Evolutionary conservation across 495 filamentous ascomycete genomes (phyloP).

Genomic region (Clavariopsis aquatica): DNA sequence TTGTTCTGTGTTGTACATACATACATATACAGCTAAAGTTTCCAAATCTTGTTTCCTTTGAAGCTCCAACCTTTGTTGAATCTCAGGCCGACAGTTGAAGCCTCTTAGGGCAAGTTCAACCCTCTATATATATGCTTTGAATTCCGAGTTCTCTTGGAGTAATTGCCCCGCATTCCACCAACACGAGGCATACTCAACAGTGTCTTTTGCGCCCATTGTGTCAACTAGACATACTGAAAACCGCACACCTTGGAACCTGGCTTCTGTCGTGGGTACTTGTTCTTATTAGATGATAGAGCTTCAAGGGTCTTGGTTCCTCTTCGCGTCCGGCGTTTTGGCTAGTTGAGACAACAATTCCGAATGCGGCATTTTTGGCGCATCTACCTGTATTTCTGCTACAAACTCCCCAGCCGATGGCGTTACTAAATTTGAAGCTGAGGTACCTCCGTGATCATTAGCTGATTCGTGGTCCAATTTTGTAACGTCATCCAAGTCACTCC

Average conservation of each 20-base stretch:
- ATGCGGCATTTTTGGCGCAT: neutral
- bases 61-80: no score
- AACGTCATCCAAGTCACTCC: neutral
- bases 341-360: neutral
- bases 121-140: no score
- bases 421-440: neutral
- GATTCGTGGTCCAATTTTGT: neutral
- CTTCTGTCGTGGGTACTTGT: neutral
- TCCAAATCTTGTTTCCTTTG: no score
- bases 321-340: neutral
- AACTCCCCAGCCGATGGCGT: slow-evolving; percentile 1
- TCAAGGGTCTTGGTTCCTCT: no score
- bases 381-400: neutral
- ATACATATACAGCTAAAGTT: no score
- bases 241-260: neutral
- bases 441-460: neutral
- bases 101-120: no score
- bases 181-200: no score
- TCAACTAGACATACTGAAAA: neutral
- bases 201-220: neutral
- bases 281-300: no score
- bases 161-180: no score
- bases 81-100: no score
- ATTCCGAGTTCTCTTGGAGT: no score
- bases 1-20: no score